phyloP scores from a whole-genome alignment of 2,329 filamentous ascomycete species.

The Penicillium italicum region DNA sequence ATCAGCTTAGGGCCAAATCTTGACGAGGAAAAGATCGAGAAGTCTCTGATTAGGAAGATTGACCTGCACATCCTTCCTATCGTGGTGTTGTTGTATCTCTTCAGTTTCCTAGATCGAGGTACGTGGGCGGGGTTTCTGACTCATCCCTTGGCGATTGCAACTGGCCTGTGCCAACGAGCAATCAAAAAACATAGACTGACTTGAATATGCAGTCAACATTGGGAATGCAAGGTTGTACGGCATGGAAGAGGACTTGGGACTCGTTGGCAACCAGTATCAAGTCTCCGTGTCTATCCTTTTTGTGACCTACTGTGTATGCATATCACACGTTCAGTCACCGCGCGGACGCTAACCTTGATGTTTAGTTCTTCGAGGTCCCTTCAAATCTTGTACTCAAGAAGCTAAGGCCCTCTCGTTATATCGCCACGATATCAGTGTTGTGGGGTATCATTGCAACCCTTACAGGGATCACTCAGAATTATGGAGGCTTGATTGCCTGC shows the following conservation, averaged over 20 bases:
- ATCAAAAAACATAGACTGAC: not conserved
- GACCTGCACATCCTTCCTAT: conserved; percentile 42
- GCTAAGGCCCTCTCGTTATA: conserved; percentile 59
- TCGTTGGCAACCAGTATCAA: conserved; percentile 66
- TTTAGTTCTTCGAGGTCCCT: conserved; percentile 57
- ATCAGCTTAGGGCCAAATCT: conserved; percentile 17
- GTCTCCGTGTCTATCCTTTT: conserved; percentile 64
- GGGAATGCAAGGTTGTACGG: conserved; percentile 66
- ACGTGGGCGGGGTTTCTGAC: conserved; percentile 5
- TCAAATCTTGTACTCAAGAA: conserved; percentile 63
- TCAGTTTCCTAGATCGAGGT: conserved; percentile 69
- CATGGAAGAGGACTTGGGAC: conserved; percentile 59
- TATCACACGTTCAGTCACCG: not conserved
- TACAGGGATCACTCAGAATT: conserved; percentile 65
- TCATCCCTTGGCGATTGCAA: not conserved
- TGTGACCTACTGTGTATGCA: conserved; percentile 56
- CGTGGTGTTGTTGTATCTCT: conserved; percentile 56
- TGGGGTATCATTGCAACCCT: conserved; percentile 47
- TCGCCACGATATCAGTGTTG: conserved; percentile 57
- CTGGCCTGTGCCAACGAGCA: not conserved
- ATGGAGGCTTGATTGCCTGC: conserved; percentile 63
- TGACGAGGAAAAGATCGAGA: conserved; percentile 30
- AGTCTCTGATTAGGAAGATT: conserved; percentile 38
- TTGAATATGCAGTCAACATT: conserved; percentile 57
- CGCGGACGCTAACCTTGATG: not conserved